Base-by-base conservation (phyloP, 495 filamentous ascomycete species). In the Penicillium goetzii region DNA sequence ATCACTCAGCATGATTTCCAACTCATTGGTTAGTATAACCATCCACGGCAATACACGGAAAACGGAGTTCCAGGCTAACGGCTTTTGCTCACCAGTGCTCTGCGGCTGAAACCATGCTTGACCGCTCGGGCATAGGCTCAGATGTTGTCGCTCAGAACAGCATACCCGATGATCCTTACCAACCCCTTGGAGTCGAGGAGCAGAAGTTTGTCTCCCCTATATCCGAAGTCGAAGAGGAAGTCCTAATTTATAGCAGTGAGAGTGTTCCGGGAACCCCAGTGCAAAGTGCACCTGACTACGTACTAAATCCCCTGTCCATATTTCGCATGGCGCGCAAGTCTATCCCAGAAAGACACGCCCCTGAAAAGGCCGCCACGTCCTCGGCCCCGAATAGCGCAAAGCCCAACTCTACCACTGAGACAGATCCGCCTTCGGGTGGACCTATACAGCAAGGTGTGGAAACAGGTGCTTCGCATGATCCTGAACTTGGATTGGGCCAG, bases 231-330 rank as follows among this genome's bases (percentile, higher is more conserved):
- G 4, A 34, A n/a, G 9, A 5, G 17, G 14, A 15, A 7, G 14
- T 17, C 15, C 43, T 23, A 26, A 50, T 3, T 33, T n/a, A 8
- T 19, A 3, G 4, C 8, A 72, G 67, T 47, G 54, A 67, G 47
- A 65, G 57, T 34, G 30, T 62, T 10, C 61, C 67, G 11, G 71
- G 63, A 1, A 69, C 71, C 0, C 73, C 73, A 1, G 56, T 67
- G 2, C 73, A 76, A 57, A 74, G 68, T 36, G 68, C 72, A 6
- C 73, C 73, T 0, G 72, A 76, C 41, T 76, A 76, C 40, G 73
- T 76, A 9, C 65, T 76, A 0, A 76, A 74, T 38, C 73, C 73
- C 0, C 26, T 76, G 12, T 69, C 72, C 2, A 76, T 76, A 28
- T 76, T 73, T 36, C 69, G 73, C 30, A 72, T 76, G 72, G 73